Evolutionary conservation across 495 filamentous ascomycete species (phyloP).

Genomic region (Entonaema liquescens): DNA sequence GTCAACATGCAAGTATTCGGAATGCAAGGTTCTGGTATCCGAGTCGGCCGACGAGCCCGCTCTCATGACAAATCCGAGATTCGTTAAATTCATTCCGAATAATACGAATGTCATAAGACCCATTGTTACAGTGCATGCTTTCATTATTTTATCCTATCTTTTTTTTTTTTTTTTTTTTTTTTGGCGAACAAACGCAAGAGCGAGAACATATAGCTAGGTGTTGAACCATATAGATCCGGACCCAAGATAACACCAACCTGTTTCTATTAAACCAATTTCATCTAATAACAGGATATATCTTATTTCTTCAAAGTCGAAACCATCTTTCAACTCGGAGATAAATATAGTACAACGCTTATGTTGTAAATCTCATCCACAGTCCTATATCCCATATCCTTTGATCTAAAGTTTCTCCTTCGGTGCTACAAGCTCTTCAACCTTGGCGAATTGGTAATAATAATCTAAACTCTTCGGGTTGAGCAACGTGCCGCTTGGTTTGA

Average conservation of each 20-base stretch:
- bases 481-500: constrained; percentile 80
- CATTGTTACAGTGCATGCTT: neutral
- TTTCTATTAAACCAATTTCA: neutral
- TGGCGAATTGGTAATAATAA: constrained; percentile 82
- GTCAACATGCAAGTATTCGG: neutral
- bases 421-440: constrained; percentile 70
- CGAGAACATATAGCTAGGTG: neutral
- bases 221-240: neutral
- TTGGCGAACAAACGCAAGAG: neutral
- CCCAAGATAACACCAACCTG: neutral
- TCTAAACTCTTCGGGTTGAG: constrained; percentile 78
- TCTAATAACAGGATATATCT: neutral
- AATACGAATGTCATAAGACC: neutral
- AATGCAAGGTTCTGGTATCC: neutral
- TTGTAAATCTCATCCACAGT: neutral
- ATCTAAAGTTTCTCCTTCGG: constrained; percentile 58
- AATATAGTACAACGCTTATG: neutral
- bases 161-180: neutral
- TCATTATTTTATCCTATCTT: neutral
- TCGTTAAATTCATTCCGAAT: neutral
- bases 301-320: neutral
- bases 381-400: neutral
- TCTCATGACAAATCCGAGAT: neutral
- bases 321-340: no score
- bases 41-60: neutral